Evolutionary conservation across 2,329 filamentous ascomycete genomes (phyloP), one percentile per base, ranked within the genome.

Genomic region (Epichloe typhina): DNA sequence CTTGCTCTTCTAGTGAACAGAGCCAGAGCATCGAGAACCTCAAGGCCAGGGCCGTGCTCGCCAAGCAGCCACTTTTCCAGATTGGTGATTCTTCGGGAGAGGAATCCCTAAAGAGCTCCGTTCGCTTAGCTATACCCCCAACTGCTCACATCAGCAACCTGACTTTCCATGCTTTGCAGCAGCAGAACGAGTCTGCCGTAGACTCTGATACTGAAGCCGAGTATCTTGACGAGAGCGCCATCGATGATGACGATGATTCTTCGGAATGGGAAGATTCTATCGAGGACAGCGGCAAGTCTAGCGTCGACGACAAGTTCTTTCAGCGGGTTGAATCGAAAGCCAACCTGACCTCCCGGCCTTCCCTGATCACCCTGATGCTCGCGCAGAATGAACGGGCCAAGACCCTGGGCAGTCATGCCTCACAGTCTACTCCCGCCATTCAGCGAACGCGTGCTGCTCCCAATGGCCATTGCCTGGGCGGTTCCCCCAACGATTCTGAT

Each of bases 321-420:
- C 83, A 90, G 66, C 85, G 93, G 8, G 89, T 97, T 46, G 88
- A 95, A 65, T 96, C 90, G 40, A 83, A 83, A 65, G 81, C 83
- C 7, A 88, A 95, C 62, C 74, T 97, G 26, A 84, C 86, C 2
- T 95, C 91, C 1, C 82, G 87, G 46, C 84, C 86, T 47, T 97
- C 91, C 2, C 79, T 97, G 40, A 84, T 98, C 57, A 96, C 90
- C 1, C 82, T 91, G 49, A 84, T 91, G 75, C 82, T 98, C 64
- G 85, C 73, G 12, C 83, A 95, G 62, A 84, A 80, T 56, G 84
- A 87, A 65, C 83, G 86, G 47, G 78, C 83, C 46, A 76, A 74
- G 61, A 82, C 74, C 50, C 76, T 91, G n/a, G 77, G 81, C 55
- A 83, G 83, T 63, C 78, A 76, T 49, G 83, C 83, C 23, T 69